Conservation (phyloP, 495 filamentous ascomycete species). For the Neurospora discreta region DNA sequence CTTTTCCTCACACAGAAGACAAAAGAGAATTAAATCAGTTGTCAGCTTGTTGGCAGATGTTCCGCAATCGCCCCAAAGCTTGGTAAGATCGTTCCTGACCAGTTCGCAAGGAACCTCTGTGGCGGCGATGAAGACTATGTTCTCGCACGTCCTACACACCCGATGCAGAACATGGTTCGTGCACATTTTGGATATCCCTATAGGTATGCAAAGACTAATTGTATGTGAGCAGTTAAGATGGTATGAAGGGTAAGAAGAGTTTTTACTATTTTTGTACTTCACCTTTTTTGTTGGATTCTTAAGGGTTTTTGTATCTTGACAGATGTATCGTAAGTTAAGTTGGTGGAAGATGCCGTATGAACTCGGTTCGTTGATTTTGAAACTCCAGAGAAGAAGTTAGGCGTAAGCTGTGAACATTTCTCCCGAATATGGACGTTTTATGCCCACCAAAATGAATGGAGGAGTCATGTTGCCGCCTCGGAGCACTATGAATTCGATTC, state of each 20-base stretch:
- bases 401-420: too few relatives aligned
- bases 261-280: not conserved
- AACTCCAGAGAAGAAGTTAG: too few relatives aligned
- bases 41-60: not conserved
- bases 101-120: not conserved
- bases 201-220: not conserved
- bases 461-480: too few relatives aligned
- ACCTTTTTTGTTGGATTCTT: not conserved
- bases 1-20: not conserved
- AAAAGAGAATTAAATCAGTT: not conserved
- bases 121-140: not conserved
- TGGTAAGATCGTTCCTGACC: not conserved
- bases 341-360: too few relatives aligned
- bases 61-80: not conserved
- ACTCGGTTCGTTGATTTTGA: too few relatives aligned
- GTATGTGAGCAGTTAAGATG: not conserved
- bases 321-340: not conserved
- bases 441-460: too few relatives aligned
- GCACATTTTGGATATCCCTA: not conserved
- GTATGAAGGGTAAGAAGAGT: not conserved
- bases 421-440: too few relatives aligned
- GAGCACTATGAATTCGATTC: too few relatives aligned
- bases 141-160: not conserved
- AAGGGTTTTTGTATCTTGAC: not conserved
- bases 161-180: not conserved